Evolutionary conservation across 345 rosid genomes (phyloP).

Genomic region (Dipteronia dyeriana): DNA sequence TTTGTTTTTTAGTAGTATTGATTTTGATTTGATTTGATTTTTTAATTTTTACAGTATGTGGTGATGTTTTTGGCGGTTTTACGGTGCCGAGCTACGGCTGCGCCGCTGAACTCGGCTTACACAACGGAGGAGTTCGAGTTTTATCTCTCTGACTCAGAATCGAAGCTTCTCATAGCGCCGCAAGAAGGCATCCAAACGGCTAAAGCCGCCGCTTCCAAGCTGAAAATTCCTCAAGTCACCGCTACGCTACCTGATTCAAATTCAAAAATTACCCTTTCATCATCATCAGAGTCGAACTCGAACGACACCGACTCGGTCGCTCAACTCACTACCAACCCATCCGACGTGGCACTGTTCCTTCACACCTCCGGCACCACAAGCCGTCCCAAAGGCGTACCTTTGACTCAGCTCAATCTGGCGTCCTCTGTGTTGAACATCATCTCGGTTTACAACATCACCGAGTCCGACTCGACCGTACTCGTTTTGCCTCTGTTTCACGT

Average conservation of each 20-base stretch:
- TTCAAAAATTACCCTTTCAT: conserved; percentile 36
- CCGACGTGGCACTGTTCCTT: conserved; percentile 62
- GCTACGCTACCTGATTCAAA: conserved; percentile 42
- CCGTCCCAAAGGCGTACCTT: conserved; percentile 81
- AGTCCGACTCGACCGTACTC: conserved; percentile 63
- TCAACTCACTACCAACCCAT: conserved; percentile 37
- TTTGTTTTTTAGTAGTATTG: too few species aligned
- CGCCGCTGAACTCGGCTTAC: conserved; percentile 63
- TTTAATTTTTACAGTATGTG: conserved; percentile 52
- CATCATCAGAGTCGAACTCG: conserved; percentile 23
- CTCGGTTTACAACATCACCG: conserved; percentile 53
- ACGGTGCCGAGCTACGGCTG: conserved; percentile 63
- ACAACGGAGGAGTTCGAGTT: conserved; percentile 76
- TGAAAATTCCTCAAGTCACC: conserved; percentile 41
- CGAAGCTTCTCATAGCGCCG: conserved; percentile 50
- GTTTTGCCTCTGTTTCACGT: conserved; percentile 73
- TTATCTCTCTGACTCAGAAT: conserved; percentile 68
- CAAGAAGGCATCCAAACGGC: conserved; percentile 47
- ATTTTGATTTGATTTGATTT: too few species aligned
- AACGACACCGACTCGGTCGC: conserved; percentile 13
- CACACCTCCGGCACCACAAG: conserved; percentile 85
- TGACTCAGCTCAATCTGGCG: conserved; percentile 65
- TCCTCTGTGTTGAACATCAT: conserved; percentile 60
- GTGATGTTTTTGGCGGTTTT: conserved; percentile 67
- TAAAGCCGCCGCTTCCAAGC: conserved; percentile 54